Evolutionary conservation across 176 grass and related monocot species (phyloP), one percentile per base, ranked within the genome.

Genomic region (Lolium multiflorum): DNA sequence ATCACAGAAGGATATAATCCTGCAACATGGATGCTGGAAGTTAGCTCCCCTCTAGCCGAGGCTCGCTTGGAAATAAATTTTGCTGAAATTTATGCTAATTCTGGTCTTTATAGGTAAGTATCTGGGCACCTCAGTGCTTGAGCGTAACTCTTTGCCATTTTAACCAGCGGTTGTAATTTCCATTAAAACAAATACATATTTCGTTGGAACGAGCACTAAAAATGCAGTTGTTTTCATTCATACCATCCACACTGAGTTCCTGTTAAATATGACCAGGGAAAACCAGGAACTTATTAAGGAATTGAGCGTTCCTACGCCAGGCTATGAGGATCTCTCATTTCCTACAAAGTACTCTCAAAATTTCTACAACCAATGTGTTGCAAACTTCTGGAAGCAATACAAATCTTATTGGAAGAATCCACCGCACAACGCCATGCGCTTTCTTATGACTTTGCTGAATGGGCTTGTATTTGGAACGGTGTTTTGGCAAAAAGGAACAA

Each of bases 341-440:
- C 91, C 93, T 54, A 92, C 93, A 1, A 89, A 98, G 83, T 98
- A 94, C 66, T 81, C 96, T 5, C 93, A 95, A 79, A 92, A 62
- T 63, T 95, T 95, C 16, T 71, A 47, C 3, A 89, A 57, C 22
- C 96, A 98, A 88, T 98, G 55, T 48, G 37, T 79, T 12, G 89
- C 93, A 70, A 93, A 91, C 39, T 92, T 93, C 54, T 95, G 95
- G 95, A 98, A 98, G 85, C 93, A 95, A 61, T 90, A 89, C 47
- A 81, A 24, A 70, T 95, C 93, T n/a, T 98, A 95, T 46, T 98
- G 95, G 95, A 98, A 94, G 87, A 98, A 95, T 87, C 95, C 95
- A 59, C 59, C 88, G 46, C 95, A 98, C 77, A 98, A 98, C 65
- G 88, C 88, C 50, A 87, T 92, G 86, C 92, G 96, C 48, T 94